Conservation (phyloP, 2,329 filamentous ascomycete genomes). For the Fusarium caatingaense region DNA sequence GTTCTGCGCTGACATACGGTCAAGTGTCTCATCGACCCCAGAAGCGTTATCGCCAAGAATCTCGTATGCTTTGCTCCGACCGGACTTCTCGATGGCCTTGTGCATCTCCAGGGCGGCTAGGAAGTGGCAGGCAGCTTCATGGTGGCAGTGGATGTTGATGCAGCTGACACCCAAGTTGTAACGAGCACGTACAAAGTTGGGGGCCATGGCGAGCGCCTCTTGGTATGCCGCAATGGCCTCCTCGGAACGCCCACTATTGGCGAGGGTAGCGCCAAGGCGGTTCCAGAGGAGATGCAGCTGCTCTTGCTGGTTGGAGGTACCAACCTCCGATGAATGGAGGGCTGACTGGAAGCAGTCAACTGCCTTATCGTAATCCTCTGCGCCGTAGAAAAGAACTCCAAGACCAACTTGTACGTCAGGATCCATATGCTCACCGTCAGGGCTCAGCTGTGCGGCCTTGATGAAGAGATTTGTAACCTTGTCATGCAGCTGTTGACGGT, state of each 20-base stretch:
- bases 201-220: constrained; percentile 86
- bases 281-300: constrained; percentile 98
- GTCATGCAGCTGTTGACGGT: constrained; percentile 88
- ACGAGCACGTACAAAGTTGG: constrained; percentile 95
- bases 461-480: constrained; percentile 94
- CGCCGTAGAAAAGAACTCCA: constrained; percentile 96
- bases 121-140: constrained; percentile 92
- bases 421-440: constrained; percentile 94
- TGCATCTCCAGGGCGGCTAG: constrained; percentile 95
- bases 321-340: constrained; percentile 84
- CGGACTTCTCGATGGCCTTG: constrained; percentile 88
- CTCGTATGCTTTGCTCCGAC: constrained; percentile 84
- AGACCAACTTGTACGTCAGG: constrained; percentile 97
- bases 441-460: constrained; percentile 88
- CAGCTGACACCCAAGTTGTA: constrained; percentile 98
- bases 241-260: constrained; percentile 92
- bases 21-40: constrained; percentile 75
- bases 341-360: constrained; percentile 98
- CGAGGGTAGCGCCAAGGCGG: constrained; percentile 92
- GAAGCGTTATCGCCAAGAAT: constrained; percentile 71
- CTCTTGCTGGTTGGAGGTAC: constrained; percentile 83
- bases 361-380: constrained; percentile 97
- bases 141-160: constrained; percentile 96
- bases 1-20: constrained; percentile 93
- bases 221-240: constrained; percentile 98